Evolutionary conservation across 2,329 filamentous ascomycete genomes (phyloP).

Genomic region (Dactylellina drechsleri): DNA sequence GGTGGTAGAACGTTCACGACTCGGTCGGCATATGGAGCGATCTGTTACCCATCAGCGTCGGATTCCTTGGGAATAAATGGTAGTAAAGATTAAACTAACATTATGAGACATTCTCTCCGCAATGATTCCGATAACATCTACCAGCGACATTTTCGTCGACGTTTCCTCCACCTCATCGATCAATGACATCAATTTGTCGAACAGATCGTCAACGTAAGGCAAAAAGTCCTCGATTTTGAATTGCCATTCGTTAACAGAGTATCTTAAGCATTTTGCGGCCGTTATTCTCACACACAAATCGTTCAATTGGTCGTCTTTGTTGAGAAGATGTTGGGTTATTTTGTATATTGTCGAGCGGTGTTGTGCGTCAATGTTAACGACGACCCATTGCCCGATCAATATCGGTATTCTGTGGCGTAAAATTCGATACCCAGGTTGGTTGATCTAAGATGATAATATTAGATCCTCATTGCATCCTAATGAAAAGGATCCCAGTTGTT

Average conservation of each 20-base stretch:
- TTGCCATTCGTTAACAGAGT: slow-evolving; percentile 83
- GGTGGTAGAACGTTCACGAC: slow-evolving; percentile 82
- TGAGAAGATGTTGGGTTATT: slow-evolving; percentile 86
- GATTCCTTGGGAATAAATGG: not conserved
- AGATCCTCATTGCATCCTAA: slow-evolving; percentile 57
- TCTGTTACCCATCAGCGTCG: slow-evolving; percentile 7
- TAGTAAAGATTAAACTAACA: slow-evolving; percentile 68
- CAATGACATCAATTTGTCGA: slow-evolving; percentile 79
- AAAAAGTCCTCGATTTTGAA: slow-evolving; percentile 79
- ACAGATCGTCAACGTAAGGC: slow-evolving; percentile 78
- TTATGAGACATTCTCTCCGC: slow-evolving; percentile 83
- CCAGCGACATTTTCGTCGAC: slow-evolving; percentile 88
- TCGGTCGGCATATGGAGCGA: slow-evolving; percentile 75
- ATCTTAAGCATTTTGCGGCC: slow-evolving; percentile 83
- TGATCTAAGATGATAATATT: slow-evolving; percentile 61
- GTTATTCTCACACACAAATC: slow-evolving; percentile 93
- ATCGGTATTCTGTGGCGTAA: slow-evolving; percentile 88
- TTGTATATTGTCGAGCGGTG: slow-evolving; percentile 82
- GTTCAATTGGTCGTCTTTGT: slow-evolving; percentile 79
- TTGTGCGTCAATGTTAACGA: slow-evolving; percentile 75
- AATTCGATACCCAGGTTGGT: slow-evolving; percentile 76
- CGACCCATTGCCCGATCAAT: slow-evolving; percentile 87
- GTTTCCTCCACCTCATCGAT: slow-evolving; percentile 81
- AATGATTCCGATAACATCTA: slow-evolving; percentile 84
- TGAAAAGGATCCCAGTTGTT: not conserved